These are phyloP conservation scores for Harringtonia aguacate DNA, from an alignment of 2,329 filamentous ascomycete species.

Conservation along the genomic window DNA sequence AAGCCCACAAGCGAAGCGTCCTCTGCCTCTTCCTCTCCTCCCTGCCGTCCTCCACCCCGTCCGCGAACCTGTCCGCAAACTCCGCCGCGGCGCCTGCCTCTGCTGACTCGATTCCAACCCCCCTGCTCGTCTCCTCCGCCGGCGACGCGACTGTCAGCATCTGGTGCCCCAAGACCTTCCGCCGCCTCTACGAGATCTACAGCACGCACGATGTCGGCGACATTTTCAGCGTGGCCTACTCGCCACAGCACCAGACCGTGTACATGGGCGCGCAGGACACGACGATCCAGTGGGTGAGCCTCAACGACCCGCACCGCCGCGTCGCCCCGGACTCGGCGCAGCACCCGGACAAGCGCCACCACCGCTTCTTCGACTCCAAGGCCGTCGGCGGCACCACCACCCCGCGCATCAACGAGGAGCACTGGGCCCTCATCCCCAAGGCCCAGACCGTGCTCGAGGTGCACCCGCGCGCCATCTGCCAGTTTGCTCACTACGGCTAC, in stretches of 20 bases:
- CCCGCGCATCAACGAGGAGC: constrained; percentile 55
- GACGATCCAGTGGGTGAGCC: constrained; percentile 82
- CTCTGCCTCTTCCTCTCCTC: constrained; percentile 70
- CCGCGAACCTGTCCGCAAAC: constrained; percentile 21
- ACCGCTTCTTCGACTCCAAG: constrained; percentile 86
- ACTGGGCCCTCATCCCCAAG: constrained; percentile 42
- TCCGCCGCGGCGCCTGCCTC: constrained; percentile 21
- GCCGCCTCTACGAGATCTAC: constrained; percentile 78
- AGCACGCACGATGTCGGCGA: constrained; percentile 91
- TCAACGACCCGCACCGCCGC: constrained; percentile 51
- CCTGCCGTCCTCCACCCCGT: constrained; percentile 50
- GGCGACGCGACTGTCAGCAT: constrained; percentile 92
- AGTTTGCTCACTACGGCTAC: constrained; percentile 92
- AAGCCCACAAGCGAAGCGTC: constrained; percentile 86
- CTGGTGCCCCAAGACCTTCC: constrained; percentile 71
- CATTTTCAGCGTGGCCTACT: constrained; percentile 91
- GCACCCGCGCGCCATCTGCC: constrained; percentile 64
- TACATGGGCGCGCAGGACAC: constrained; percentile 94
- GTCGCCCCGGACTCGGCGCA: constrained; percentile 52
- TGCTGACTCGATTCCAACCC: constrained; percentile 50
- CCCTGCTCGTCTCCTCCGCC: constrained; percentile 78
- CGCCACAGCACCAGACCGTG: constrained; percentile 63
- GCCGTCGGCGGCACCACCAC: constrained; percentile 75
- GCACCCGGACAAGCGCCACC: constrained; percentile 67
- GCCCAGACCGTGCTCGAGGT: constrained; percentile 61